These are phyloP conservation scores for Geotrichum citri-aurantii DNA, from an alignment of 1,139 yeast species.

Conservation along the genomic window DNA sequence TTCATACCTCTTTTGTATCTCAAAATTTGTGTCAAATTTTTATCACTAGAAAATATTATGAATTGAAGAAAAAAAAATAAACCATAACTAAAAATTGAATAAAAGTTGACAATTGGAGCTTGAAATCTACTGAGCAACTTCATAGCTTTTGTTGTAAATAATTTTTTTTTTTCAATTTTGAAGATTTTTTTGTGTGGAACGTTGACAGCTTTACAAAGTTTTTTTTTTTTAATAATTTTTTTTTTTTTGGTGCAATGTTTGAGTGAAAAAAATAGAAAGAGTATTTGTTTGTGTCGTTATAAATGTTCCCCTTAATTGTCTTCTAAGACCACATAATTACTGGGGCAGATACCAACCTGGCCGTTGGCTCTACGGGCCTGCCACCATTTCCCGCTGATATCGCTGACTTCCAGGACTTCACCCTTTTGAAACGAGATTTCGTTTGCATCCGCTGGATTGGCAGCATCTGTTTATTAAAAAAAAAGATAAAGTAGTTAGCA, in stretches of 20 bases:
- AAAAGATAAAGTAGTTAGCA: neutral
- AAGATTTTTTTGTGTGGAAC: neutral
- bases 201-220: too few relatives aligned
- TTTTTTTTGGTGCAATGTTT: too few relatives aligned
- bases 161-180: too few relatives aligned
- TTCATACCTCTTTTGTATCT: too few relatives aligned
- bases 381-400: slow-evolving; percentile 98
- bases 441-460: slow-evolving; percentile 91
- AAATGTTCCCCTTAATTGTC: neutral
- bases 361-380: slow-evolving; percentile 88
- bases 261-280: neutral
- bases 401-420: slow-evolving; percentile 84
- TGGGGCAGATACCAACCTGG: slow-evolving; percentile 94
- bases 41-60: too few relatives aligned
- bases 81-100: neutral
- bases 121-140: neutral
- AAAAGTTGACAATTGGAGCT: neutral
- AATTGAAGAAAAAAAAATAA: neutral
- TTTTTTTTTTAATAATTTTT: too few relatives aligned
- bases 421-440: slow-evolving; percentile 89
- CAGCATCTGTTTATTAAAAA: slow-evolving; percentile 31
- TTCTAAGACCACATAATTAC: slow-evolving; percentile 73
- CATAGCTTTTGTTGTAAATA: neutral
- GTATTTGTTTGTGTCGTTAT: too few relatives aligned
- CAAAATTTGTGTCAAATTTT: too few relatives aligned